Evolutionary conservation across 2,329 filamentous ascomycete genomes (phyloP).

Genomic region (Alternaria conjuncta): DNA sequence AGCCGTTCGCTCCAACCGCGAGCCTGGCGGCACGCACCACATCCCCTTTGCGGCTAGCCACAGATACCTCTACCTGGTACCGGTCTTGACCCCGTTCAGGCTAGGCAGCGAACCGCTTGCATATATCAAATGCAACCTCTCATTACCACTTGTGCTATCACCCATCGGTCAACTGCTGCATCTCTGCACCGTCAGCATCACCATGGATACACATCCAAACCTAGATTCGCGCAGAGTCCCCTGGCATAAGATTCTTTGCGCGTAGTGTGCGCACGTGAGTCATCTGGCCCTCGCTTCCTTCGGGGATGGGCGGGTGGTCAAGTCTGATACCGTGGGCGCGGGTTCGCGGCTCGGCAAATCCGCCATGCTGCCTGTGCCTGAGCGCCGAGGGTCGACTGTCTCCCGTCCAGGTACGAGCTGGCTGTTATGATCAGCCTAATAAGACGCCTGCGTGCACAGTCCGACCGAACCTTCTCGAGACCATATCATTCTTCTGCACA

Average conservation of each 20-base stretch:
- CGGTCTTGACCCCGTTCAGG: slow-evolving; percentile 12
- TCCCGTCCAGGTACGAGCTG: slow-evolving; percentile 5
- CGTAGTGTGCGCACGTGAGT: background rate
- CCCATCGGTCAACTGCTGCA: background rate
- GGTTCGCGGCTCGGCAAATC: slow-evolving; percentile 27
- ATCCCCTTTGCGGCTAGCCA: slow-evolving; percentile 11
- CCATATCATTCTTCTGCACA: background rate
- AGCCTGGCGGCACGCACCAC: slow-evolving; percentile 8
- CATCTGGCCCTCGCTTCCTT: slow-evolving; percentile 11
- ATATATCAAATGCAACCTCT: slow-evolving; percentile 3
- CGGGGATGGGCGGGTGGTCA: slow-evolving; percentile 17
- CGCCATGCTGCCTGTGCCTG: slow-evolving; percentile 18
- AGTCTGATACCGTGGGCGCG: slow-evolving; percentile 24
- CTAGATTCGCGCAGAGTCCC: background rate
- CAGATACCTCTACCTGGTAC: background rate
- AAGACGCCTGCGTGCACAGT: slow-evolving; percentile 1
- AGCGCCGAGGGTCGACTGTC: slow-evolving; percentile 9
- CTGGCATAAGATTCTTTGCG: background rate
- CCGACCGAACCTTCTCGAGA: background rate
- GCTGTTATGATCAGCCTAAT: slow-evolving; percentile 4
- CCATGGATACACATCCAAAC: background rate
- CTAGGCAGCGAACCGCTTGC: slow-evolving; percentile 13
- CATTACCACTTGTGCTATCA: background rate
- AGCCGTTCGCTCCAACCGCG: slow-evolving; percentile 7
- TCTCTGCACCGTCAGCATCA: background rate